Percentiles rank a stretch among this genome's conserved stretches.
These are phyloP conservation scores for Aaosphaeria arxii DNA, from an alignment of 2,329 filamentous ascomycete genomes.

Conservation along the genomic window DNA sequence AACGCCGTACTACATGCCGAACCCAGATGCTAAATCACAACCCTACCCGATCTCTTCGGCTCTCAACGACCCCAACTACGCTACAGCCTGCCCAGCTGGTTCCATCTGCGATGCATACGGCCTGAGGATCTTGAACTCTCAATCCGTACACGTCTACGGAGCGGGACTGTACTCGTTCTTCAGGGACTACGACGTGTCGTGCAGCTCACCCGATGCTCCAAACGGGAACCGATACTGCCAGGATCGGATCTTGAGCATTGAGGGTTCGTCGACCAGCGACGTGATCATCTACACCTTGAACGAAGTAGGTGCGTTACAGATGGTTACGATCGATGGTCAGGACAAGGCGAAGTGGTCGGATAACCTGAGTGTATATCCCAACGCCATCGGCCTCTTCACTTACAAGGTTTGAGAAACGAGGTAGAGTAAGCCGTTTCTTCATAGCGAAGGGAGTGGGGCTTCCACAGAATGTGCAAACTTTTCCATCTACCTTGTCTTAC, in stretches of 20 bases:
- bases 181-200: conserved; percentile 54
- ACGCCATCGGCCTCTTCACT: conserved; percentile 33
- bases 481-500: too few relatives aligned
- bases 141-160: conserved; percentile 59
- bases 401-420: conserved; percentile 4
- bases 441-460: too few relatives aligned
- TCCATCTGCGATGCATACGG: conserved; percentile 54
- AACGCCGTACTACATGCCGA: conserved; percentile 81
- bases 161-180: conserved; percentile 70
- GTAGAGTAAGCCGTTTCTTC: too few relatives aligned
- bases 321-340: conserved; percentile 45
- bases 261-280: conserved; percentile 31
- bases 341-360: conserved; percentile 46
- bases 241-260: conserved; percentile 49
- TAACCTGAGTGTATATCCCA: conserved; percentile 42
- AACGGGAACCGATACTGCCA: conserved; percentile 45
- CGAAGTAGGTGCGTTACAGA: conserved; percentile 47
- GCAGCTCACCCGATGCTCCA: conserved; percentile 18
- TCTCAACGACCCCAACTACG: conserved; percentile 70
- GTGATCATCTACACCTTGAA: conserved; percentile 49
- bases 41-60: conserved; percentile 57
- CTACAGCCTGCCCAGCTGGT: conserved; percentile 26
- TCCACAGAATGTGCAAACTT: too few relatives aligned
- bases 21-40: conserved; percentile 64
- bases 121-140: conserved; percentile 58